Evolutionary conservation across 495 filamentous ascomycete genomes (phyloP).

Genomic region (Lichina pygmaea): DNA sequence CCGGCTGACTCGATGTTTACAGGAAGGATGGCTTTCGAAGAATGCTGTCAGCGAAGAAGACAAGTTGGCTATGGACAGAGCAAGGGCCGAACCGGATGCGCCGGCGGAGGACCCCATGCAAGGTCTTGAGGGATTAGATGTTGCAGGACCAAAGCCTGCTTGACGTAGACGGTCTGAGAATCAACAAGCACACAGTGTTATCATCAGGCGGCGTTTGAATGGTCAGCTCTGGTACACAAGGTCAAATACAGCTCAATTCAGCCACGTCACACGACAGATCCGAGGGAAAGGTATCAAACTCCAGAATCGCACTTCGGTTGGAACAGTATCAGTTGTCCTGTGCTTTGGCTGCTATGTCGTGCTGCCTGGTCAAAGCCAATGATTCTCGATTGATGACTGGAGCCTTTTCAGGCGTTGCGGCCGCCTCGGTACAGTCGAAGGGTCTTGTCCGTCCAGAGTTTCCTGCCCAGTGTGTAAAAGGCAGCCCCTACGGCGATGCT

Average conservation of each 20-base stretch:
- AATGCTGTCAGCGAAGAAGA: conserved; percentile 80
- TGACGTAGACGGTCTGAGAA: too few relatives aligned
- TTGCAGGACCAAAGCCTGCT: conserved; percentile 67
- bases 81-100: conserved; percentile 20
- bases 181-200: too few relatives aligned
- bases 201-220: too few relatives aligned
- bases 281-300: too few relatives aligned
- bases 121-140: conserved; percentile 74
- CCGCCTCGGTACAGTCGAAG: conserved; percentile 45
- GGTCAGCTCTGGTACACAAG: too few relatives aligned
- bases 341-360: too few relatives aligned
- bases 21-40: conserved; percentile 87
- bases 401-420: conserved; percentile 2
- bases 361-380: too few relatives aligned
- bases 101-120: conserved; percentile 74
- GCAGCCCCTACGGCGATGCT: conserved; percentile 47
- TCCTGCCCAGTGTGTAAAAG: conserved; percentile 49
- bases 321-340: too few relatives aligned
- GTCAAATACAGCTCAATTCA: too few relatives aligned
- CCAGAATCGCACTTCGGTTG: too few relatives aligned
- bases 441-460: conserved; percentile 72
- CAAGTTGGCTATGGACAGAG: conserved; percentile 31
- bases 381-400: too few relatives aligned
- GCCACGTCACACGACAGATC: too few relatives aligned
- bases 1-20: background rate